Percentiles rank a stretch among this genome's conserved stretches.
These are phyloP conservation scores for Clathrus columnatus DNA, from an alignment of 768 basidiomycete species.

Conservation along the genomic window DNA sequence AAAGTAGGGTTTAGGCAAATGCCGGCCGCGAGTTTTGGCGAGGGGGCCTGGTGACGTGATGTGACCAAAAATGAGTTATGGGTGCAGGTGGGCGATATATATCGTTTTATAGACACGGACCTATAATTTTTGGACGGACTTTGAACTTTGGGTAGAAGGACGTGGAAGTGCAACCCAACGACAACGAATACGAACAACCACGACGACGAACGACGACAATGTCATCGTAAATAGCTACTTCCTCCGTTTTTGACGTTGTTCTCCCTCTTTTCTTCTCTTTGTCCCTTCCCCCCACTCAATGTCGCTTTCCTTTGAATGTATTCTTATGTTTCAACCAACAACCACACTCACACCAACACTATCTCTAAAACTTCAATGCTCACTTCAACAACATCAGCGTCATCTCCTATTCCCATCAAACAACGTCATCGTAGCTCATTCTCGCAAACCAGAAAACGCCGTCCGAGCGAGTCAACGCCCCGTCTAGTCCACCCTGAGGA, in stretches of 20 bases:
- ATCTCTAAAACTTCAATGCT: constrained; percentile 29
- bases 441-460: constrained; percentile 16
- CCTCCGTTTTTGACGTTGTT: not conserved
- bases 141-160: not conserved
- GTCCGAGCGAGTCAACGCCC: constrained; percentile 10
- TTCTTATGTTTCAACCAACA: not conserved
- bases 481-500: constrained; percentile 5
- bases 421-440: constrained; percentile 9
- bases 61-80: not conserved
- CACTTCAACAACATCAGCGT: constrained; percentile 9
- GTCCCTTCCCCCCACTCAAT: not conserved
- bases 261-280: not conserved
- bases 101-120: not conserved
- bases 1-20: not conserved
- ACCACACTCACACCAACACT: not conserved
- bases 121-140: not conserved
- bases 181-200: not conserved
- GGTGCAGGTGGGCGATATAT: not conserved
- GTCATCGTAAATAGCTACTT: not conserved
- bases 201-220: not conserved
- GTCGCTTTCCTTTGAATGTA: not conserved
- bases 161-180: not conserved
- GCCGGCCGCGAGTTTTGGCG: too few species aligned
- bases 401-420: constrained; percentile 9
- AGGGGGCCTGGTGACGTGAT: too few species aligned